Conservation (phyloP, 176 grass and related monocot genomes). For the Eragrostis nindensis region DNA sequence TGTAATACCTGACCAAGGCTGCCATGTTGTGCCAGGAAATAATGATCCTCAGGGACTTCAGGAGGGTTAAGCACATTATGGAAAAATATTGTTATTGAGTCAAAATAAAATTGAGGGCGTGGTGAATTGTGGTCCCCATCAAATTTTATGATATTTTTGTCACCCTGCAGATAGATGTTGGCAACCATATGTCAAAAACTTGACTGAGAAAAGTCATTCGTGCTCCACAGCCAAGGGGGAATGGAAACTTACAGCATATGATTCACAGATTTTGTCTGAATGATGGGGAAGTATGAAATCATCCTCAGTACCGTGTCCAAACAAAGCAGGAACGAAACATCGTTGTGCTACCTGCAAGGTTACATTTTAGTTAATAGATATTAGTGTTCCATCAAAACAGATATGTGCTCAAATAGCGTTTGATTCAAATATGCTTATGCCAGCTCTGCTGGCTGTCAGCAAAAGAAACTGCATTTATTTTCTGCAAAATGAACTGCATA, state of each 20-base stretch:
- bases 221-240: conserved; percentile 5
- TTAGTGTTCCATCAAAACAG: not conserved
- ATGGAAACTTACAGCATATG: conserved; percentile 73
- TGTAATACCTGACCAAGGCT: conserved; percentile 64
- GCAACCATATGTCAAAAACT: conserved; percentile 41
- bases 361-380: conserved; percentile 36
- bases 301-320: conserved; percentile 95
- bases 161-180: conserved; percentile 70
- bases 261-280: conserved; percentile 88
- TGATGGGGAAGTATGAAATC: conserved; percentile 98
- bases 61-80: conserved; percentile 95
- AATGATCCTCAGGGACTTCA: conserved; percentile 65
- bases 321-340: conserved; percentile 91
- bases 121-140: conserved; percentile 98
- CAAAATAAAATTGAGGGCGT: conserved; percentile 96
- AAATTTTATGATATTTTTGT: conserved; percentile 99
- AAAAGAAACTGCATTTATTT: conserved; percentile 7
- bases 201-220: conserved; percentile 32
- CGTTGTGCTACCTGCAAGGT: conserved; percentile 78
- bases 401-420: not conserved
- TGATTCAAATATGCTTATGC: conserved; percentile 16
- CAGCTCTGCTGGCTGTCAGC: not conserved
- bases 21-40: conserved; percentile 50
- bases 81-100: conserved; percentile 99
- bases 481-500: not conserved